Base-by-base conservation (phyloP, 2,329 filamentous ascomycete genomes). In the Xylariomycetidae sp. region DNA sequence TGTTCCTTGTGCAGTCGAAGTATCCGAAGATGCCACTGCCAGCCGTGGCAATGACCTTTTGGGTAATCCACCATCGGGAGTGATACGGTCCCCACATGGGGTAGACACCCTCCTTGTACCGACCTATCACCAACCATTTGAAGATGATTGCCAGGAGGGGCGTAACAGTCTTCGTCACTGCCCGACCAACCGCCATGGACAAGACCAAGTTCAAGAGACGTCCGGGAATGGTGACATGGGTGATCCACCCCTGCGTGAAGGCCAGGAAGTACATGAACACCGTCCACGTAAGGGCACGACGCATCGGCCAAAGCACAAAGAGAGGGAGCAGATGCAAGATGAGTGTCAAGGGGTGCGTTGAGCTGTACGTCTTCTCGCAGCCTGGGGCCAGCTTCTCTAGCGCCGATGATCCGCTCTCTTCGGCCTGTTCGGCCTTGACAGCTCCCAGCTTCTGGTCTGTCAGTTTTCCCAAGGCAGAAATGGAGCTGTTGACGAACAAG, bases 1-100 rank as follows among this genome's bases (percentile, higher is more conserved):
- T 38, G 7, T 61, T 47, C 5, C 58, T 52, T 0, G 61, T 62
- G 20, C 42, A 54, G 29, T 69, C 61, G 27, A 56, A 60, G 31
- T 54, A 39, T 15, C 48, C 50, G 39, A 72, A 74, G 19, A 66
- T 37, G 1, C 71, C 70, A 36, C 58, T 61, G 12, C 71, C 72
- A 35, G 61, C 63, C 10, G 74, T 54, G 22, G 61, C 59, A 3
- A 70, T 56, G 14, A 65, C 64, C 54, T 76, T 76, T 47, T 76
- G 65, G 2, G 67, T 64, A 34, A 76, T 43, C 73, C 73, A 77
- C 73, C 73, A 77, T 7, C 70, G 60, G 0, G 69, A 75, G 47
- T 76, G 72, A 44, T 76, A 76, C 1, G 49, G 40, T 2, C 70
- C 71, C 73, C 73, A 77, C 72, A 77, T 77, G 2, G 73, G 72